phyloP scores from a whole-genome alignment of 305 asterid species.

The Ruellia speciosa region DNA sequence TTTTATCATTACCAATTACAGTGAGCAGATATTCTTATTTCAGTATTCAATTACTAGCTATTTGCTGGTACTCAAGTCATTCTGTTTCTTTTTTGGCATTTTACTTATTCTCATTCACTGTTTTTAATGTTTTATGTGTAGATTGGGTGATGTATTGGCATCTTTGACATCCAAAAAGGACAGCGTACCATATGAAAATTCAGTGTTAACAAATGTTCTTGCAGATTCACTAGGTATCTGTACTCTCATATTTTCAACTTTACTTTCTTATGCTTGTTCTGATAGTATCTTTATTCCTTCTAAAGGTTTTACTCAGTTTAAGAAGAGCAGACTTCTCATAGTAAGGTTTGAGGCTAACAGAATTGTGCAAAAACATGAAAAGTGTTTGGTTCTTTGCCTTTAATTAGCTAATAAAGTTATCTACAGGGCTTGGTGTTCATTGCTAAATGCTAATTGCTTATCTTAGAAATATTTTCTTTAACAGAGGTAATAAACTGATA shows the following conservation, averaged over 20 bases:
- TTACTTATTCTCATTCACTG: not conserved
- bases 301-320: not conserved
- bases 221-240: constrained; percentile 13
- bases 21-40: no score
- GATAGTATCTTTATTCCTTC: not conserved
- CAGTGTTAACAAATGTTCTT: constrained; percentile 13
- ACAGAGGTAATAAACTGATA: not conserved
- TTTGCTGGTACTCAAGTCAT: not conserved
- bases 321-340: not conserved
- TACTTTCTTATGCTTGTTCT: not conserved
- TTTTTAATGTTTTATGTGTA: not conserved
- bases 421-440: not conserved
- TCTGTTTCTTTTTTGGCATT: not conserved
- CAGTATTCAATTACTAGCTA: no score
- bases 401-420: not conserved
- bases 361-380: not conserved
- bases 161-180: constrained; percentile 15
- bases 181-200: constrained; percentile 12
- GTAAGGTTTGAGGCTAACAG: not conserved
- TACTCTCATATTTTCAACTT: not conserved
- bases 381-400: not conserved
- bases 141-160: constrained; percentile 20
- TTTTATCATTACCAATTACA: not conserved
- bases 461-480: not conserved
- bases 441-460: not conserved